Evolutionary conservation across 495 filamentous ascomycete species (phyloP).

Genomic region (Lindgomyces ingoldianus): DNA sequence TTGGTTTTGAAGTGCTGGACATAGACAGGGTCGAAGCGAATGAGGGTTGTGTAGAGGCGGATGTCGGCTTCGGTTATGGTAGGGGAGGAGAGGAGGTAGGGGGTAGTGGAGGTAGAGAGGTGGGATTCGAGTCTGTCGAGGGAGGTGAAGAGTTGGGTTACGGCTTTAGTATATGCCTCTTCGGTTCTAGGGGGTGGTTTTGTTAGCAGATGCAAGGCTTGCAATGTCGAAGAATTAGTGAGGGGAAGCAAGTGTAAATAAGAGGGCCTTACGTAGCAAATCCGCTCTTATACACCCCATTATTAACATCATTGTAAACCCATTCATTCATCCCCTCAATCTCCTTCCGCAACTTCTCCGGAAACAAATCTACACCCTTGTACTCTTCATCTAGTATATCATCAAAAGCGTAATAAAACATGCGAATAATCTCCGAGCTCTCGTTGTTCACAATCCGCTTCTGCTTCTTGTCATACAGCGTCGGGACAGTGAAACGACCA

Average conservation of each 20-base stretch:
- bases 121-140: constrained; percentile 72
- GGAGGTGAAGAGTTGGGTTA: constrained; percentile 66
- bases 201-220: neutral
- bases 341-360: constrained; percentile 55
- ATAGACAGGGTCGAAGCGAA: constrained; percentile 85
- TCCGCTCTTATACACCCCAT: constrained; percentile 79
- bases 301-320: constrained; percentile 84
- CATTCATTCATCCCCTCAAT: constrained; percentile 80
- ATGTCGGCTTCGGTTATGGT: constrained; percentile 79
- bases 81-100: constrained; percentile 67
- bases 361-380: constrained; percentile 65
- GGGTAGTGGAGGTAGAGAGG: constrained; percentile 56
- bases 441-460: constrained; percentile 82
- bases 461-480: constrained; percentile 72
- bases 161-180: constrained; percentile 72
- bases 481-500: constrained; percentile 77
- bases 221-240: constrained; percentile 44
- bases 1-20: constrained; percentile 97
- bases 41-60: constrained; percentile 76
- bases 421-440: constrained; percentile 80
- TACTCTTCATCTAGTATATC: constrained; percentile 62
- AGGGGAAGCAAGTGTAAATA: constrained; percentile 26
- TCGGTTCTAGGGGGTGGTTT: constrained; percentile 52
- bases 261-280: constrained; percentile 58
- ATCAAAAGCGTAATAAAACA: constrained; percentile 76